Percentiles rank a stretch among this genome's conserved stretches.
phyloP scores from a whole-genome alignment of 1,284 basidiomycete species.

The Ganoderma meredithae region DNA sequence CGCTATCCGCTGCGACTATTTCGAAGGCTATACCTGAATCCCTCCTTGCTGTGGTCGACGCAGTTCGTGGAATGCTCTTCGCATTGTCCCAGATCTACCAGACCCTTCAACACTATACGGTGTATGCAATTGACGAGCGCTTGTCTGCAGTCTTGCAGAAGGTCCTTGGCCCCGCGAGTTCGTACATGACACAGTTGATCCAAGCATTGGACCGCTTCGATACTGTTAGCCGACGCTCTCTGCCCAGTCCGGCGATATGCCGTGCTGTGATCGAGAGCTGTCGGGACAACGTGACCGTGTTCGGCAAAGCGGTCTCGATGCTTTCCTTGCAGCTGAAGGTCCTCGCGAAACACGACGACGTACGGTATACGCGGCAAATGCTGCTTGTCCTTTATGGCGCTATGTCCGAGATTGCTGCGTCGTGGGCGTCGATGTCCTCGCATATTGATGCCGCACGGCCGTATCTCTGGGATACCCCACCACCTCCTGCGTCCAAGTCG shows the following conservation, averaged over 20 bases:
- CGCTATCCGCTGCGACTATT: conserved; percentile 73
- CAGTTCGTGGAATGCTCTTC: conserved; percentile 91
- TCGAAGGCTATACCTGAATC: conserved; percentile 78
- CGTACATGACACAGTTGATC: conserved; percentile 87
- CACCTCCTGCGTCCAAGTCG: conserved; percentile 41
- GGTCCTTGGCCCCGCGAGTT: conserved; percentile 86
- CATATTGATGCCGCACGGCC: conserved; percentile 77
- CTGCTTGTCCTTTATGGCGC: conserved; percentile 91
- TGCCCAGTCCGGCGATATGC: conserved; percentile 79
- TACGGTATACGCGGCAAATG: conserved; percentile 89
- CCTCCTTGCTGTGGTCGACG: conserved; percentile 83
- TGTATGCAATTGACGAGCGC: conserved; percentile 88
- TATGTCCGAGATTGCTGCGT: conserved; percentile 86
- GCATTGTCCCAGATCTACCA: conserved; percentile 93
- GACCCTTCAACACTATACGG: conserved; percentile 88
- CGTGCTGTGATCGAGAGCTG: conserved; percentile 85
- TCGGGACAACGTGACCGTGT: conserved; percentile 86
- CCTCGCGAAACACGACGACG: conserved; percentile 80
- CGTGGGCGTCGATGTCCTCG: conserved; percentile 85
- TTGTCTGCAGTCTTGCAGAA: conserved; percentile 83
- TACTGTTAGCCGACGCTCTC: conserved; percentile 73
- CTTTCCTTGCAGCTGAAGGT: conserved; percentile 85
- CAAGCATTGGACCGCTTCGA: conserved; percentile 94
- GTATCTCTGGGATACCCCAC: conserved; percentile 59
- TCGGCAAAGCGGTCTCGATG: conserved; percentile 88